Evolutionary conservation across 345 rosid genomes (phyloP), one percentile per base, ranked within the genome.

Genomic region (Lumnitzera racemosa): DNA sequence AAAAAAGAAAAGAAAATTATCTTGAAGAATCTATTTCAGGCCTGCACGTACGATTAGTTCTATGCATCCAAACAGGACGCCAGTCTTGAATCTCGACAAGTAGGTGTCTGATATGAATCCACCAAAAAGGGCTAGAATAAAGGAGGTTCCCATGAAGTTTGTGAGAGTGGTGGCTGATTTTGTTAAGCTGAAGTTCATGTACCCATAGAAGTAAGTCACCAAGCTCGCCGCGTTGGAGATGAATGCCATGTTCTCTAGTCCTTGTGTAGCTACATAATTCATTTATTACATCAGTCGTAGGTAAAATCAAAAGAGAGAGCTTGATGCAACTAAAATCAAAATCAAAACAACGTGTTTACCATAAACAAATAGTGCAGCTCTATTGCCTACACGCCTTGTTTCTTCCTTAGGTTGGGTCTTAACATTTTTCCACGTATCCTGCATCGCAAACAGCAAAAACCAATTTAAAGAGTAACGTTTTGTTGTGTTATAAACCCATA

Each of bases 31-130:
- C 14, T 56, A 15, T 15, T 47, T 36, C 20, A 11, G 24, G 41
- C 27, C 14, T 15, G 58, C n/a, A 47, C 53, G 31, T 80, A 83
- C 91, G 81, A 75, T 15, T 23, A 86, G 15, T 62, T 83, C 92
- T 3, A 75, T 15, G 75, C 61, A 73, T 20, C 79, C 88, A 53
- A 81, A 81, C 46, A 86, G 46, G 70, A 86, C 67, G 51, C 77
- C 70, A 16, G 88, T 83, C 73, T 70, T 81, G 80, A 86, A 81
- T 66, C 91, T 76, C 6, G 86, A 68, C 63, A 81, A 61, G 27
- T 70, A 86, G 16, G 91, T 86, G 59, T 83, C 91, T 0, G 86
- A 83, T 52, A 86, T 72, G 76, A 81, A 79, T 8, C 88, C 91
- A 49, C 91, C 91, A 11, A 83, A 75, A 23, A 86, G 78, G 12